Conservation (phyloP, 2,329 filamentous ascomycete species). For the Fusarium pseudonygamai region DNA sequence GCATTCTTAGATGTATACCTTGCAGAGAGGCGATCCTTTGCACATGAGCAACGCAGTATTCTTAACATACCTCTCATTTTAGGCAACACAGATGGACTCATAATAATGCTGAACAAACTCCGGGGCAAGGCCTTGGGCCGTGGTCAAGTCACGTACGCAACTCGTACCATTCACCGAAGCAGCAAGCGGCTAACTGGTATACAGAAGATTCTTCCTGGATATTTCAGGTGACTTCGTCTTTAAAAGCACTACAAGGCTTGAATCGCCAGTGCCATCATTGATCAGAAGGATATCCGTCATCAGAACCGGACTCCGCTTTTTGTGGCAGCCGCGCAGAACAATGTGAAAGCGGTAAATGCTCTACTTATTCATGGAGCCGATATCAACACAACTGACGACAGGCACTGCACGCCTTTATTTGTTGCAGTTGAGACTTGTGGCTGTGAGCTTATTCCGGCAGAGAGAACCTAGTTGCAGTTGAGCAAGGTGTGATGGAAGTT, state of each 20-base stretch:
- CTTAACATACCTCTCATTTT: rapidly evolving
- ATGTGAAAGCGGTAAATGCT: not conserved
- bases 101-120: not conserved
- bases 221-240: not conserved
- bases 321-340: not conserved
- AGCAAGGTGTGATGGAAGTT: not conserved
- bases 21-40: not conserved
- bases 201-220: not conserved
- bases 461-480: no score
- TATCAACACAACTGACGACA: not conserved
- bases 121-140: rapidly evolving
- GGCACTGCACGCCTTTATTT: not conserved
- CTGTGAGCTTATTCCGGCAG: no score
- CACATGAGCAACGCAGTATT: not conserved
- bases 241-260: not conserved
- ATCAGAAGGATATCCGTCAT: not conserved
- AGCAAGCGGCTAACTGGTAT: not conserved
- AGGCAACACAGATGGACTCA: not conserved
- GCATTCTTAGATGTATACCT: not conserved
- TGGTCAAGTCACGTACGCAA: not conserved
- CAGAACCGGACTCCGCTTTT: not conserved
- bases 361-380: not conserved
- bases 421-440: no score
- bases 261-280: not conserved
- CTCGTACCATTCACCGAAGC: not conserved